Percentiles rank a stretch among this genome's conserved stretches.
Evolutionary conservation across 495 filamentous ascomycete species (phyloP).

Genomic region (Penicillium roqueforti): DNA sequence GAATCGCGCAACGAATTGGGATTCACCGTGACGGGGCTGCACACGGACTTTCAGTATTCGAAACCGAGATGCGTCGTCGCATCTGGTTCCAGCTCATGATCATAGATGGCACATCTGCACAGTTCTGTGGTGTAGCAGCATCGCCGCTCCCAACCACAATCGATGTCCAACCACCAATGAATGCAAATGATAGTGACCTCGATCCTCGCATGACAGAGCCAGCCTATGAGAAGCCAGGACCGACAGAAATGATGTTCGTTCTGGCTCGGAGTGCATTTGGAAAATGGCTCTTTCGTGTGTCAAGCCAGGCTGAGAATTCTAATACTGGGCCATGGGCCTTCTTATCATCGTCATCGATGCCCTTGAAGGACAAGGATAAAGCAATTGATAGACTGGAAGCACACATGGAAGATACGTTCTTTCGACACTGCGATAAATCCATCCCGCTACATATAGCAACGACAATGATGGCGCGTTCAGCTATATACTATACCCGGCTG

Average conservation of each 20-base stretch:
- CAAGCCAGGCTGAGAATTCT: constrained; percentile 16
- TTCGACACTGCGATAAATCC: constrained; percentile 54
- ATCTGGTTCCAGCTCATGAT: constrained; percentile 39
- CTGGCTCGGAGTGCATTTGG: constrained; percentile 47
- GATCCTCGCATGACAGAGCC: constrained; percentile 53
- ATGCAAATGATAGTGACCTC: constrained; percentile 57
- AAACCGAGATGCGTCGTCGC: constrained; percentile 45
- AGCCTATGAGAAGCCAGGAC: constrained; percentile 49
- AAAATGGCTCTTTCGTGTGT: constrained; percentile 38
- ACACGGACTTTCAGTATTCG: constrained; percentile 35
- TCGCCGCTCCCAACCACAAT: constrained; percentile 13
- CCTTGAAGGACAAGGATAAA: constrained; percentile 46
- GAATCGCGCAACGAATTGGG: constrained; percentile 43
- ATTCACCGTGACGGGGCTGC: constrained; percentile 42
- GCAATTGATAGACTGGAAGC: constrained; percentile 35
- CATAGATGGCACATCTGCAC: constrained; percentile 32
- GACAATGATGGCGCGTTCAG: constrained; percentile 39
- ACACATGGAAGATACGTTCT: constrained; percentile 41
- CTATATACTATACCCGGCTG: constrained; percentile 32
- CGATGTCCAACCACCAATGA: constrained; percentile 43
- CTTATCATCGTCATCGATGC: constrained; percentile 27
- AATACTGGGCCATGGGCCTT: constrained; percentile 32
- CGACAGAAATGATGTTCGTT: constrained; percentile 67
- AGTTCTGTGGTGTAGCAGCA: constrained; percentile 29
- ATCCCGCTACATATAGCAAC: constrained; percentile 59